These are phyloP conservation scores for Neurospora sp. DNA, from an alignment of 2,329 filamentous ascomycete species.

Conservation along the genomic window DNA sequence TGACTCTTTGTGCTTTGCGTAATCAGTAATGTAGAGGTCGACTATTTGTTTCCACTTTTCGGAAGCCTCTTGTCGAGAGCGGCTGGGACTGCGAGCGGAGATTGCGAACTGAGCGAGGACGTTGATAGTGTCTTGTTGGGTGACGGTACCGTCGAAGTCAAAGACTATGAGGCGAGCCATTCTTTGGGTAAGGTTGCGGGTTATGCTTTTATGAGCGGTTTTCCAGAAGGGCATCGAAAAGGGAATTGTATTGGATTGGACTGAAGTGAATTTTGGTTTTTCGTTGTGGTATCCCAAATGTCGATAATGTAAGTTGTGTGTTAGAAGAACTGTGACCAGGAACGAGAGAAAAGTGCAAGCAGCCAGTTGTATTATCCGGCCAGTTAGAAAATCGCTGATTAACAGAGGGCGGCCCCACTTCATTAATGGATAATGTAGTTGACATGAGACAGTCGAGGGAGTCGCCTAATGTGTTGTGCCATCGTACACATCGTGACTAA, in stretches of 20 bases:
- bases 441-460: neutral
- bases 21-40: conserved; percentile 33
- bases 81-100: conserved; percentile 17
- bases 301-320: neutral
- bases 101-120: conserved; percentile 36
- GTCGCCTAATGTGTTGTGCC: neutral
- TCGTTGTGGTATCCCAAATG: neutral
- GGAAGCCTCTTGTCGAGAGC: neutral
- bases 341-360: neutral
- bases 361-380: neutral
- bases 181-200: neutral
- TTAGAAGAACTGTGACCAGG: neutral
- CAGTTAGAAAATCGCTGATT: neutral
- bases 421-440: neutral
- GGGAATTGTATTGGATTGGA: no score
- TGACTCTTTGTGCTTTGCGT: conserved; percentile 15
- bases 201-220: neutral
- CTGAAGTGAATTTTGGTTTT: neutral
- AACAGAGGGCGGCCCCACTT: neutral
- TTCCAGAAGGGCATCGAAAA: neutral
- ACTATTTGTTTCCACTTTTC: conserved; percentile 28
- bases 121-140: conserved; percentile 40
- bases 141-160: conserved; percentile 53
- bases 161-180: conserved; percentile 31
- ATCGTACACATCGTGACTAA: neutral